Base-by-base conservation (phyloP, 805 yeast genomes). In the Candida cerambycidarum region DNA sequence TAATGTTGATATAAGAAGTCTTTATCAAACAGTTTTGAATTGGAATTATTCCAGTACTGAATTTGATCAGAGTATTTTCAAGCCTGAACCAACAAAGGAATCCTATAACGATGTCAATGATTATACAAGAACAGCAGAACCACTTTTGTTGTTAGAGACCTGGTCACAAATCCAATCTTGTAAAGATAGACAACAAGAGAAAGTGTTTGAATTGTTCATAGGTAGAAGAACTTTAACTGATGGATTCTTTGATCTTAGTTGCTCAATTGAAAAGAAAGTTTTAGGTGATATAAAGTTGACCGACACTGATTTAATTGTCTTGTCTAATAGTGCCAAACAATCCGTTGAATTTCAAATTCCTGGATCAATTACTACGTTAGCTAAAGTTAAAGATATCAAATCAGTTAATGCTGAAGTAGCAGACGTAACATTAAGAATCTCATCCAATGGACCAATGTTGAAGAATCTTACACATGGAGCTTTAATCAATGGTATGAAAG, bases 111-210 rank as follows among this genome's bases (percentile, higher is more conserved):
- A 76, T 39, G 80, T 81, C 4, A 68, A 65, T n/a, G 89, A 85
- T 2, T 93, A 95, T 56, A 77, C 76, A 37, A 67, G 70, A 27
- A 72, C 78, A 1, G 84, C 88, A 61, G 86, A 83, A 51, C 99
- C 99, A 0, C 69, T 93, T 32, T 66, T 93, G 33, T 65, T 90
- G 58, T 64, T 92, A 31, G 99, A 93, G 64, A 86, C 96, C 49
- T 95, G 98, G 97, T 96, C 90, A 56, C 85, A 88, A 0, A 77
- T 93, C 19, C 83, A 81, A 50, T 74, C 87, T 4, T 80, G 93
- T 0, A 81, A 85, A 48, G 79, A 79, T 38, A 79, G 85, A 13
- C 76, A 76, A 8, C 77, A 76, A 38, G 74, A 70, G 42, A 63
- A 54, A 4, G 89, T 95, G 0, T 83, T 90, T 58, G 75, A 74